A percentile compares a stretch with the other conserved stretches of the same genome.
These are phyloP conservation scores for Aurifilum marmelostoma DNA, from an alignment of 2,329 filamentous ascomycete species.

Conservation along the genomic window DNA sequence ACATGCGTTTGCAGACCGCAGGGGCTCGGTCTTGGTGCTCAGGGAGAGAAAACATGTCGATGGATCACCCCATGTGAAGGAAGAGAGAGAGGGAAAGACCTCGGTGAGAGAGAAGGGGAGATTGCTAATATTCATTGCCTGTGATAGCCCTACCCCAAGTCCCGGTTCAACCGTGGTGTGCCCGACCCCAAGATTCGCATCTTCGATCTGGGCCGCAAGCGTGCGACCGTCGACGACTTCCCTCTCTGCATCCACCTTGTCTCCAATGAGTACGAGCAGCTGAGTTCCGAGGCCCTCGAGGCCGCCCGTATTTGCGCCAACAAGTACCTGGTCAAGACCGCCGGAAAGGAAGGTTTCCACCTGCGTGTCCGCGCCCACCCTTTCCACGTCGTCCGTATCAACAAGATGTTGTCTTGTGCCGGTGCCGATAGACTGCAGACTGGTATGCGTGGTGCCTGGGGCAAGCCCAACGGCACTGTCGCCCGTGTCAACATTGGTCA, in stretches of 20 bases:
- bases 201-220: conserved; percentile 99
- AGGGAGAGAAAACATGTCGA: not conserved
- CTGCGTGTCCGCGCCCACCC: conserved; percentile 87
- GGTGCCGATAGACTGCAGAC: conserved; percentile 99
- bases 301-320: conserved; percentile 99
- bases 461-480: conserved; percentile 98
- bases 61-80: not conserved
- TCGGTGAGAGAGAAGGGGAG: not conserved
- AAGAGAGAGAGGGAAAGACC: not conserved
- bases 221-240: conserved; percentile 98
- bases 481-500: conserved; percentile 99
- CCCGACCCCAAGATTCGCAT: conserved; percentile 85
- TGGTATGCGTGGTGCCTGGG: conserved; percentile 99
- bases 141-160: conserved; percentile 94
- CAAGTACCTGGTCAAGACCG: conserved; percentile 84
- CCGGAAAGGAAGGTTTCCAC: conserved; percentile 76
- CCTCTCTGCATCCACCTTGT: conserved; percentile 98
- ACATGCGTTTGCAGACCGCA: conserved; percentile 14
- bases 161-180: conserved; percentile 99
- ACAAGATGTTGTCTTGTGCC: conserved; percentile 99
- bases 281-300: conserved; percentile 99
- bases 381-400: conserved; percentile 99
- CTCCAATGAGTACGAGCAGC: conserved; percentile 99
- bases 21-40: not conserved
- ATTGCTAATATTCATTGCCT: conserved; percentile 64